A percentile compares a stretch with the other conserved stretches of the same genome.
phyloP scores from a whole-genome alignment of 2,329 filamentous ascomycete species.

The Alternaria panax region DNA sequence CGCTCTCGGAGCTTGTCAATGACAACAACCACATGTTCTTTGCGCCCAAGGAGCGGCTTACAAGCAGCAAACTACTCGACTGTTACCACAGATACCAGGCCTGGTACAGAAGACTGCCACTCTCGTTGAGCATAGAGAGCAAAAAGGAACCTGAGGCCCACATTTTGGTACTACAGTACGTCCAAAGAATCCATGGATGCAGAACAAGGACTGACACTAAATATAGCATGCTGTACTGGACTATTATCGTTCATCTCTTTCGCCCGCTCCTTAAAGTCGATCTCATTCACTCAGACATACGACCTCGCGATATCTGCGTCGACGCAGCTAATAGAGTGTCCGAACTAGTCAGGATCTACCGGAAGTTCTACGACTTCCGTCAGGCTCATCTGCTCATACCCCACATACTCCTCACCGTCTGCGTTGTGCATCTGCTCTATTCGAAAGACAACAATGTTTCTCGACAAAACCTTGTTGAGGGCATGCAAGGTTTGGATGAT shows the following conservation, averaged over 20 bases:
- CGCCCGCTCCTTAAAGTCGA: constrained; percentile 73
- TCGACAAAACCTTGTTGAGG: constrained; percentile 51
- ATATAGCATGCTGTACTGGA: constrained; percentile 70
- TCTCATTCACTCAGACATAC: constrained; percentile 64
- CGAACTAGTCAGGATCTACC: constrained; percentile 52
- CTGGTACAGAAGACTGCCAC: constrained; percentile 74
- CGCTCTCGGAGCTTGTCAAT: constrained; percentile 76
- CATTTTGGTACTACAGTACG: constrained; percentile 77
- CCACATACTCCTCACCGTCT: constrained; percentile 52
- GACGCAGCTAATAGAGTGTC: constrained; percentile 56
- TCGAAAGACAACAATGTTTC: constrained; percentile 49
- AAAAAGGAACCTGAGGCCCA: constrained; percentile 70
- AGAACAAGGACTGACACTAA: constrained; percentile 15
- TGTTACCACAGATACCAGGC: constrained; percentile 73
- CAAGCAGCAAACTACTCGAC: constrained; percentile 67
- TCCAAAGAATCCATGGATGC: constrained; percentile 21
- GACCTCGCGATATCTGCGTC: constrained; percentile 71
- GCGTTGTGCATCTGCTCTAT: constrained; percentile 56
- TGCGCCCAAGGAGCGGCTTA: constrained; percentile 71
- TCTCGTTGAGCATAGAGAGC: constrained; percentile 62
- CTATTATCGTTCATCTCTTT: constrained; percentile 75
- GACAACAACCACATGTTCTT: constrained; percentile 76
- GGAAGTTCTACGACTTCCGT: constrained; percentile 54
- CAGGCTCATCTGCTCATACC: constrained; percentile 50
- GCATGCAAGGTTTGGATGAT: constrained; percentile 52